Conservation (phyloP, 768 basidiomycete genomes). For the Glaciozyma antarctica region DNA sequence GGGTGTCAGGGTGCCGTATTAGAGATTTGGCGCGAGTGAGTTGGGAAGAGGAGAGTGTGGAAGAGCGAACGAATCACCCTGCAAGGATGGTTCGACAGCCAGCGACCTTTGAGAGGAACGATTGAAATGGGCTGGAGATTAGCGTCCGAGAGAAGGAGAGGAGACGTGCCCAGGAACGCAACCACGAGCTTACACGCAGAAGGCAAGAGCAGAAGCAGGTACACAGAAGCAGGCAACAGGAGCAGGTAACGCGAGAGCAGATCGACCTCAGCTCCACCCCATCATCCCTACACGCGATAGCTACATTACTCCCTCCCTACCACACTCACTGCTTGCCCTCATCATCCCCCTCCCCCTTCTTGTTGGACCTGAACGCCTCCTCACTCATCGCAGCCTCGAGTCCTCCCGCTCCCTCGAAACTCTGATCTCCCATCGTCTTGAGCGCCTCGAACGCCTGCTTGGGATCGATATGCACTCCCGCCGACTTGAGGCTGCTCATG, state of each 20-base stretch:
- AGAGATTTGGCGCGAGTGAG: no score
- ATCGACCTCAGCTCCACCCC: neutral
- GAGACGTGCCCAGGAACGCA: neutral
- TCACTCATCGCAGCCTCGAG: neutral
- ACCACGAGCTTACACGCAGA: no score
- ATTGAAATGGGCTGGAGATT: no score
- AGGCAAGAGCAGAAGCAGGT: neutral
- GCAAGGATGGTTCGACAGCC: no score
- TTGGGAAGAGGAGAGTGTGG: no score
- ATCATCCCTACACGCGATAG: neutral
- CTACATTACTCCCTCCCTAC: neutral
- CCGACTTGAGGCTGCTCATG: neutral
- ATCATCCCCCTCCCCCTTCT: neutral
- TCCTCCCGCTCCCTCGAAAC: neutral
- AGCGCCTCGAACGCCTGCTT: neutral
- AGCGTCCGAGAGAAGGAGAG: neutral
- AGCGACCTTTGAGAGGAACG: no score
- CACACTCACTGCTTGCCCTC: neutral
- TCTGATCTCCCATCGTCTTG: neutral
- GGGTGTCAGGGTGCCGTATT: neutral
- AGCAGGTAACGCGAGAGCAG: neutral
- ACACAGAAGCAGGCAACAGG: no score
- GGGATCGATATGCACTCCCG: neutral
- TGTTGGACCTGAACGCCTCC: neutral
- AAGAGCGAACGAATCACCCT: no score